Evolutionary conservation across 2,329 filamentous ascomycete genomes (phyloP), one percentile per base, ranked within the genome.

Genomic region (Epichloe hybrida): DNA sequence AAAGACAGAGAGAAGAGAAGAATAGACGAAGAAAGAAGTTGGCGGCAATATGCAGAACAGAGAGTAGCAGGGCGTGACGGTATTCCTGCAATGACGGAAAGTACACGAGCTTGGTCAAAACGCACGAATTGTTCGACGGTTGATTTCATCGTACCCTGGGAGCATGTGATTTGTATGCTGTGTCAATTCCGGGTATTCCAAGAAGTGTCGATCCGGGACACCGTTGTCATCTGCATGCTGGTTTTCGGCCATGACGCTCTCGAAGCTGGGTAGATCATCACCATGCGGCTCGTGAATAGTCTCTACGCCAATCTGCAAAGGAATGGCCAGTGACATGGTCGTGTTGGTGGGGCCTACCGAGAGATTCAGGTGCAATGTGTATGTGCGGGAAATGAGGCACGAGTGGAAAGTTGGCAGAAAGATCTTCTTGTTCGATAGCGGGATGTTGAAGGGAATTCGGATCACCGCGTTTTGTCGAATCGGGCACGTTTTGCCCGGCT

Each of bases 321-420:
- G 76, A 41, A 79, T 59, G 21, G 61, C 59, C 27, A 80, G 61
- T 39, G 67, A 69, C 40, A 78, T 56, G 48, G 64, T 68, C 4
- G 66, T 70, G 58, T 66, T 71, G 50, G 66, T 63, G 7, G 71
- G 64, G 15, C 68, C 71, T 3, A 68, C 65, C 1, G 67, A 67
- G 5, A 80, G 53, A 6, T 64, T 67, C 5, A 80, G 58, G 55
- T 72, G 70, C 34, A 80, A 59, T 4, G 72, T 69, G 61, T 81
- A 81, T n/a, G 72, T 70, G 27, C 77, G 72, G 7, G 74, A 75
- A 38, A 70, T 66, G 60, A 80, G 72, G 65, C 77, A 81, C 8
- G 73, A 75, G 64, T 80, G 75, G 59, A 80, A 81, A 5, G 74
- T 75, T 0, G 77, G 77, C 21, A 80, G 54, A 56, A 79, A 76